phyloP scores from a whole-genome alignment of 208 protist genomes.

The Acanthamoeba castellanii region DNA sequence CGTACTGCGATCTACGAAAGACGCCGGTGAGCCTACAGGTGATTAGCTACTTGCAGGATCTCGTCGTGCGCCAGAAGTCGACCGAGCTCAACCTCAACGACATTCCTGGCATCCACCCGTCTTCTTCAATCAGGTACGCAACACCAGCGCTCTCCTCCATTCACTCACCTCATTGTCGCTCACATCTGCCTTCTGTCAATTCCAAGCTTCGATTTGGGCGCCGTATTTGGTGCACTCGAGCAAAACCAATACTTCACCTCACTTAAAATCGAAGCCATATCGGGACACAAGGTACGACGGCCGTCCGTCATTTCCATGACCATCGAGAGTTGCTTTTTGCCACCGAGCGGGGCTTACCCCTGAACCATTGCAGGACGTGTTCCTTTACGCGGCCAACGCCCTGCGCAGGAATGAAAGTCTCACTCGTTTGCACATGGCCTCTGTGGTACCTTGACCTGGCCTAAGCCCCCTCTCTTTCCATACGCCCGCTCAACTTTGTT shows the following conservation, averaged over 20 bases:
- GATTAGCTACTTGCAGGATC: background rate
- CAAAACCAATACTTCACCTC: constrained; percentile 43
- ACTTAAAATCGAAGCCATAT: background rate
- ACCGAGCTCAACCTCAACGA: constrained; percentile 46
- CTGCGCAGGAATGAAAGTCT: background rate
- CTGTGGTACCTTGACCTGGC: background rate
- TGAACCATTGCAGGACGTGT: background rate
- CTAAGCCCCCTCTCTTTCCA: too few relatives aligned
- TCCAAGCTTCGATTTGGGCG: background rate
- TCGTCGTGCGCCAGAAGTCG: background rate
- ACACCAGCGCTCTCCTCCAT: background rate
- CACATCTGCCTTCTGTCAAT: background rate
- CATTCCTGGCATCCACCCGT: constrained; percentile 14
- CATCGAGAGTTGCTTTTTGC: too few relatives aligned
- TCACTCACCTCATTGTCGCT: background rate
- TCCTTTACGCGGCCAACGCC: constrained; percentile 15
- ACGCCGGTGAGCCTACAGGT: constrained; percentile 1
- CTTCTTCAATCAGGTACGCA: background rate
- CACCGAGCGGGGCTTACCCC: too few relatives aligned
- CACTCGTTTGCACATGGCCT: background rate
- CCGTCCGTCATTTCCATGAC: background rate
- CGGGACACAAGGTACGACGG: background rate
- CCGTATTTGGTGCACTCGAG: background rate
- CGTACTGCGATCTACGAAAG: background rate
- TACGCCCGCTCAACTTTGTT: background rate